Evolutionary conservation across 2,329 filamentous ascomycete genomes (phyloP), one percentile per base, ranked within the genome.

Genomic region (Aspergillus pseudotamarii): DNA sequence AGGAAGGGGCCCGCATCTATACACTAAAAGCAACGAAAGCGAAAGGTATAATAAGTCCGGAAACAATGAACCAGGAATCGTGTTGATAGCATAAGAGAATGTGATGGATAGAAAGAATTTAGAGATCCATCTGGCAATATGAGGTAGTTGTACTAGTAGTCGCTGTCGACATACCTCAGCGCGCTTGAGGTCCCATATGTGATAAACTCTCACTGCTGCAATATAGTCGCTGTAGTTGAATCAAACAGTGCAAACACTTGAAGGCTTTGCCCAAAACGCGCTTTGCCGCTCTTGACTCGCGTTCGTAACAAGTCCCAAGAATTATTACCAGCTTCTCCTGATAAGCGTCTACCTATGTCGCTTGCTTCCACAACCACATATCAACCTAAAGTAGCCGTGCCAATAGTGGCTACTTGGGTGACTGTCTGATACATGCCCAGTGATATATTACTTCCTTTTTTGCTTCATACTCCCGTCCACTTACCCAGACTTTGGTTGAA

Each of bases 1-100:
- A 67, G 68, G 61, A 64, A 59, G 12, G 14, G 53, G 38, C 16
- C 43, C 50, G 34, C 46, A 58, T n/a, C 41, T 38, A 38, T 43
- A 30, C 6, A 12, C 26, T 41, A 50, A 41, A 48, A 63, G 32
- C 19, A 23, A 41, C 41, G 41, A 56, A 61, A 58, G 38, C 51
- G 50, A 46, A 28, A 26, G 21, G 6, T 45, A 53, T 21, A 53
- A 53, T 16, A 54, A 54, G 19, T 6, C 28, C 6, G 1, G 28
- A 19, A 30, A 19, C 14, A 30, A 26, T 26, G 16, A 50, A 11
- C 4, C 16, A 50, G 32, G 14, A 48, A 16, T 28, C 10, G 23
- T 23, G 6, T 6, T 8, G 16, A 51, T 26, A 11, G 48, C 1
- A 19, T 28, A 8, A 51, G 28, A 8, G 8, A 28, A 51, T 26